phyloP scores from a whole-genome alignment of 768 basidiomycete genomes.

The Dendrothele bispora region DNA sequence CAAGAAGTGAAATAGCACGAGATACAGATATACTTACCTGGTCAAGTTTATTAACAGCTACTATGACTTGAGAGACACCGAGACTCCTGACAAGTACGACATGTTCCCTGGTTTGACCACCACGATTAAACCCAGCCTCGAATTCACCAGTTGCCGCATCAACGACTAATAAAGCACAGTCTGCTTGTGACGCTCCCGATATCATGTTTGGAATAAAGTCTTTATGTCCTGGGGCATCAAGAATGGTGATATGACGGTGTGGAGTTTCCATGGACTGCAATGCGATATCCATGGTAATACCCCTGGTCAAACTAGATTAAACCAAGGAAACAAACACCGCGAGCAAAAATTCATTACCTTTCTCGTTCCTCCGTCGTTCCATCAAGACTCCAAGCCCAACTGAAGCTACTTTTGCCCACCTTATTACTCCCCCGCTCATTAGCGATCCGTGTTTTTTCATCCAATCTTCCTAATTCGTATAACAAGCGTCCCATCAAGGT shows the following conservation, averaged over 20 bases:
- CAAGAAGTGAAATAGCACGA: not conserved
- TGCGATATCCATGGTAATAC: constrained; percentile 98
- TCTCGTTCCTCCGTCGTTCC: constrained; percentile 91
- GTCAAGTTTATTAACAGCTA: constrained; percentile 95
- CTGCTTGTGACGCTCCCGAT: constrained; percentile 95
- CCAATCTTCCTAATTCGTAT: constrained; percentile 87
- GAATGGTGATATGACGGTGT: constrained; percentile 81
- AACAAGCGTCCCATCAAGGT: constrained; percentile 94
- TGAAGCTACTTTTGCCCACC: constrained; percentile 92
- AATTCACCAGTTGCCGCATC: constrained; percentile 91
- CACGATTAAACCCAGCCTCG: constrained; percentile 91
- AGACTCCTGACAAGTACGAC: constrained; percentile 88
- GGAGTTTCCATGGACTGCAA: constrained; percentile 74
- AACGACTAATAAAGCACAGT: constrained; percentile 90
- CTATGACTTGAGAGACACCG: constrained; percentile 87
- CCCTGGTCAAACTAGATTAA: constrained; percentile 55
- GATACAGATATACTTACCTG: constrained; percentile 48
- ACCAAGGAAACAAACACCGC: not conserved
- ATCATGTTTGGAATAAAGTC: constrained; percentile 99
- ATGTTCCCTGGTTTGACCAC: constrained; percentile 96
- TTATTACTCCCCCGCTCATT: constrained; percentile 91
- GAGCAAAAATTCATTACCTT: constrained; percentile 50
- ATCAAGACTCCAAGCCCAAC: constrained; percentile 98
- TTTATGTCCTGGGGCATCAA: constrained; percentile 96
- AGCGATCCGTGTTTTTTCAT: constrained; percentile 78